Evolutionary conservation across 371 early-diverging fungal species (phyloP).

Genomic region (Mortierella sp.): DNA sequence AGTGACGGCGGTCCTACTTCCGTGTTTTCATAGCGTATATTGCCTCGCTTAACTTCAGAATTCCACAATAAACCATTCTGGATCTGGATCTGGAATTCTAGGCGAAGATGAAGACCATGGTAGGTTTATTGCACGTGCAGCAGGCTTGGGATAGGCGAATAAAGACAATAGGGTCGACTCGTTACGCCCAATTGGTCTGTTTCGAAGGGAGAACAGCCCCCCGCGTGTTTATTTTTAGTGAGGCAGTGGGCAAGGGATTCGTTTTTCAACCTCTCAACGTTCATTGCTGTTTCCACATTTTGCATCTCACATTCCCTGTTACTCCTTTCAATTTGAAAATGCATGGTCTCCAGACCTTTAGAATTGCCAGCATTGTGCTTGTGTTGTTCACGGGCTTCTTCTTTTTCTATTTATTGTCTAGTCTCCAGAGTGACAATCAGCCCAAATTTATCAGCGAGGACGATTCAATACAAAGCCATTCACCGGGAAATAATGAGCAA

Average conservation of each 20-base stretch:
- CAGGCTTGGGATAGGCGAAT: too few relatives aligned
- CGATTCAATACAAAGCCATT: not conserved
- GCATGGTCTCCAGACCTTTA: conserved; percentile 21
- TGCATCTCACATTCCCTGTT: not conserved
- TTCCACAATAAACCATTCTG: too few relatives aligned
- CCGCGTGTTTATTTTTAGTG: not conserved
- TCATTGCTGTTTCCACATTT: not conserved
- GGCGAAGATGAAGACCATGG: too few relatives aligned
- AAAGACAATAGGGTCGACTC: too few relatives aligned
- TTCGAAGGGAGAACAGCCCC: not conserved
- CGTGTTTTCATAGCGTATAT: too few relatives aligned
- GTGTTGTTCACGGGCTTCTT: conserved; percentile 12
- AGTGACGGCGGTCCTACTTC: too few relatives aligned
- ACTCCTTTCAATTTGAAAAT: conserved; percentile 2
- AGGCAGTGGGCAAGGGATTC: not conserved
- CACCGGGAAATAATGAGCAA: not conserved
- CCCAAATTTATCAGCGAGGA: not conserved
- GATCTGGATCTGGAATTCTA: too few relatives aligned
- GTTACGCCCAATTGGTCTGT: too few relatives aligned
- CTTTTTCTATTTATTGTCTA: conserved; percentile 8
- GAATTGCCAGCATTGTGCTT: conserved; percentile 4
- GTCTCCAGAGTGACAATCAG: not conserved
- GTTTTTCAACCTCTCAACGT: not conserved
- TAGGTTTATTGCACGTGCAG: too few relatives aligned
- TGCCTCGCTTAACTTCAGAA: too few relatives aligned